phyloP scores from a whole-genome alignment of 2,329 filamentous ascomycete species.

The Trichoderma pleuroti region DNA sequence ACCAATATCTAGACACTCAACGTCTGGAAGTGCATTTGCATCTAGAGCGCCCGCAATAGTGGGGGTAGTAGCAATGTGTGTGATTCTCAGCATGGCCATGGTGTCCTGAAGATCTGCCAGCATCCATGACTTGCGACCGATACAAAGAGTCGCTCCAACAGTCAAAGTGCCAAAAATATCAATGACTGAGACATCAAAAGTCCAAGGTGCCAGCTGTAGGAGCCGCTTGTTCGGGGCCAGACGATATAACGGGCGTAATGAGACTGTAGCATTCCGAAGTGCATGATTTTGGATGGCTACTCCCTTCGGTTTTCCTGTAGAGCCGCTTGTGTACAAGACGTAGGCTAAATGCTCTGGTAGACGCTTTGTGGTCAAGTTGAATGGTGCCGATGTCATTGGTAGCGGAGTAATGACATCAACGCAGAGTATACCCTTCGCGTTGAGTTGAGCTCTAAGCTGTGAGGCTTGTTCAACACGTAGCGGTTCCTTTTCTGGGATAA shows the following conservation, averaged over 20 bases:
- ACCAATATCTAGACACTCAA: neutral
- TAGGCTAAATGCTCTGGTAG: neutral
- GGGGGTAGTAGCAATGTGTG: neutral
- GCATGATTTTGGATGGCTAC: neutral
- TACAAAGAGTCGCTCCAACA: neutral
- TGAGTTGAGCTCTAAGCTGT: neutral
- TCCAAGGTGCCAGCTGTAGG: neutral
- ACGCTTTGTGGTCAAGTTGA: neutral
- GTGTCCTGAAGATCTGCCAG: neutral
- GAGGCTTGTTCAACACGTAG: neutral
- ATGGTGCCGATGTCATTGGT: neutral
- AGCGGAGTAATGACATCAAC: neutral
- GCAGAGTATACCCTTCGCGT: neutral
- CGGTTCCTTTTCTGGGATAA: neutral
- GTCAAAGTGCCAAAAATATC: neutral
- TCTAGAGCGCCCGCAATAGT: neutral
- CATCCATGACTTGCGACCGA: neutral
- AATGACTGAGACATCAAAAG: neutral
- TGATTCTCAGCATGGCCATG: neutral
- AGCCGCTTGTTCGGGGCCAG: neutral
- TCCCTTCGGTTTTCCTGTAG: neutral
- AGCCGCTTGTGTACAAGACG: neutral
- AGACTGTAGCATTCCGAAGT: neutral
- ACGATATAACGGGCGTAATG: neutral
- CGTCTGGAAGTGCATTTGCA: neutral